Conservation (phyloP, 176 grass and related monocot species). For the Echinochloa phyllopogon region DNA sequence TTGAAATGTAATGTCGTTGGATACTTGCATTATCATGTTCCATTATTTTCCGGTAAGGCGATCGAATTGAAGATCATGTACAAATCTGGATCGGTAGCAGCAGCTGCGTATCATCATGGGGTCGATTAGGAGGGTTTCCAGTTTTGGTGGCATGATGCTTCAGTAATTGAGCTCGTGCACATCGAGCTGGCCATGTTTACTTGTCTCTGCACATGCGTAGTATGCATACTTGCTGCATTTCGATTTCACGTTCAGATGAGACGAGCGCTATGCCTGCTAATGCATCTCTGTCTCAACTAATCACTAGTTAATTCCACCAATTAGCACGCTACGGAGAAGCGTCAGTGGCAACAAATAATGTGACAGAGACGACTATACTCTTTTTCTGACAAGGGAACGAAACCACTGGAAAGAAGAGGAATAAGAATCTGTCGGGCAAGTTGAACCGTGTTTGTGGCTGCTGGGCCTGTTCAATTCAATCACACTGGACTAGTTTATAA, state of each 20-base stretch:
- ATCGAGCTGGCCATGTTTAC: constrained; percentile 14
- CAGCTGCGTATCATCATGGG: not conserved
- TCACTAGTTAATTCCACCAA: not conserved
- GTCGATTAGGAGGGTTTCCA: not conserved
- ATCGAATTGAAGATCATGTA: not conserved
- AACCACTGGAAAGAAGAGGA: not conserved
- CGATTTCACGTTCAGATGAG: not conserved
- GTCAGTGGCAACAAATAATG: not conserved
- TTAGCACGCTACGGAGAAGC: not conserved
- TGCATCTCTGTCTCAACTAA: not conserved
- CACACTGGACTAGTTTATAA: not conserved
- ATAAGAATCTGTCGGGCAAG: constrained; percentile 12
- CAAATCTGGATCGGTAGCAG: not conserved
- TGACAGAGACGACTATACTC: no score
- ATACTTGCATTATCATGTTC: not conserved
- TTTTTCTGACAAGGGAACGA: not conserved
- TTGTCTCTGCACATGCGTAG: not conserved
- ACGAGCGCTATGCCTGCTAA: not conserved
- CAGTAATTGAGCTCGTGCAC: not conserved
- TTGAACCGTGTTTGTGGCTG: not conserved
- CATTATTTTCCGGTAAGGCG: not conserved
- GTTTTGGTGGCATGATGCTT: not conserved
- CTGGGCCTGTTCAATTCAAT: not conserved
- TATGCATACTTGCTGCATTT: not conserved
- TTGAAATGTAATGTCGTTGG: not conserved